A percentile compares a stretch with the other conserved stretches of the same genome.
These are phyloP conservation scores for Podospora didyma DNA, from an alignment of 495 filamentous ascomycete genomes.

Conservation along the genomic window DNA sequence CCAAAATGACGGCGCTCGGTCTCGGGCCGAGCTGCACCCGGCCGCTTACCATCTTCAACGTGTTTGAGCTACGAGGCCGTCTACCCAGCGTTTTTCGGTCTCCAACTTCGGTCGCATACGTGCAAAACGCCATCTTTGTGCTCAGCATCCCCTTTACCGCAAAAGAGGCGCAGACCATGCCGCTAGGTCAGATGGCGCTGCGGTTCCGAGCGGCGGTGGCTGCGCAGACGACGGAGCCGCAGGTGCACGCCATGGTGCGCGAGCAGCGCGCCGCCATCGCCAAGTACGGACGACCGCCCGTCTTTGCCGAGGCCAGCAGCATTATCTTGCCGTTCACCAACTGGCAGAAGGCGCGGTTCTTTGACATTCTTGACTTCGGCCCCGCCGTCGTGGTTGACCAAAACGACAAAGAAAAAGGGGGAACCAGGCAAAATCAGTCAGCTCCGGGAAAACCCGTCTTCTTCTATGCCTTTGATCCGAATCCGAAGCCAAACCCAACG, in stretches of 20 bases:
- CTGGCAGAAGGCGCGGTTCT: constrained; percentile 44
- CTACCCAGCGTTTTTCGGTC: constrained; percentile 7
- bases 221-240: constrained; percentile 39
- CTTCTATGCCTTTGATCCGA: neutral
- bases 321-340: constrained; percentile 39
- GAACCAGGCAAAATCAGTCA: neutral
- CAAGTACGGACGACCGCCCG: constrained; percentile 13
- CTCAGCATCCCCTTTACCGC: neutral
- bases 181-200: constrained; percentile 26
- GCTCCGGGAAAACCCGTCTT: constrained; percentile 12
- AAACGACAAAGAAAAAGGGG: neutral
- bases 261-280: constrained; percentile 6
- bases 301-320: constrained; percentile 36
- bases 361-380: constrained; percentile 40
- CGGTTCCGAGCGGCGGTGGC: constrained; percentile 34
- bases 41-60: constrained; percentile 28
- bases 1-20: constrained; percentile 14
- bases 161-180: neutral
- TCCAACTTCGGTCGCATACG: constrained; percentile 6
- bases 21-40: constrained; percentile 12
- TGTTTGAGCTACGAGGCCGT: constrained; percentile 26
- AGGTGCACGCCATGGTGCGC: constrained; percentile 35
- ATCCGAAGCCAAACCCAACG: constrained; percentile 10
- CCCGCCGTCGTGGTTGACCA: constrained; percentile 31
- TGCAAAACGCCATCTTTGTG: constrained; percentile 14